These are phyloP conservation scores for Candida morakotiae DNA, from an alignment of 805 yeast species.

Conservation along the genomic window DNA sequence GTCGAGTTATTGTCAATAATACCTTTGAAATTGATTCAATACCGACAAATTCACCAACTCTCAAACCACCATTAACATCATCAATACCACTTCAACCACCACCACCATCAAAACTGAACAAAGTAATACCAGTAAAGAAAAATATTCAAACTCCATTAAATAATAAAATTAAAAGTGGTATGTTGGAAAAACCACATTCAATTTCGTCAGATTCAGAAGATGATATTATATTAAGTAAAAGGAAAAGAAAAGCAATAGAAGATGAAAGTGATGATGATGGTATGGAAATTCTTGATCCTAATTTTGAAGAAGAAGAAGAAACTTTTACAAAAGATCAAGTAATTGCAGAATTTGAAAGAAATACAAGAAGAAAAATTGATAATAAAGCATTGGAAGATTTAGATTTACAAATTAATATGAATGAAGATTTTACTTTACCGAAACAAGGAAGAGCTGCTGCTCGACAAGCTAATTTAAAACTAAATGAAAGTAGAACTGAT, in stretches of 20 bases:
- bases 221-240: slow-evolving; percentile 2
- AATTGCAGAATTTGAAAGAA: neutral
- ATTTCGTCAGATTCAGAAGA: neutral
- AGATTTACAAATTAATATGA: slow-evolving; percentile 6
- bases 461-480: slow-evolving; percentile 1
- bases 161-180: neutral
- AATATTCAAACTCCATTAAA: slow-evolving; percentile 1
- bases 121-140: slow-evolving; percentile 30
- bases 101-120: slow-evolving; percentile 18
- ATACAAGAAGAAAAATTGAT: neutral
- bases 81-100: slow-evolving; percentile 19
- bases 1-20: slow-evolving; percentile 33
- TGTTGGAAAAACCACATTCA: neutral
- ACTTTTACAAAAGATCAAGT: neutral
- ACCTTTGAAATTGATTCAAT: slow-evolving; percentile 9
- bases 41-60: neutral
- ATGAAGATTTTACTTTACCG: slow-evolving; percentile 4
- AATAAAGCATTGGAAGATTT: neutral
- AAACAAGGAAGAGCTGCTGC: slow-evolving; percentile 1
- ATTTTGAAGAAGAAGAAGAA: neutral
- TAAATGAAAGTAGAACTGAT: neutral
- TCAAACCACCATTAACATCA: slow-evolving; percentile 1
- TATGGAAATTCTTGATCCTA: slow-evolving; percentile 2
- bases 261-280: neutral
- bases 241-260: neutral